Conservation (phyloP, 441 rosid species). For the Pelargonium australe region DNA sequence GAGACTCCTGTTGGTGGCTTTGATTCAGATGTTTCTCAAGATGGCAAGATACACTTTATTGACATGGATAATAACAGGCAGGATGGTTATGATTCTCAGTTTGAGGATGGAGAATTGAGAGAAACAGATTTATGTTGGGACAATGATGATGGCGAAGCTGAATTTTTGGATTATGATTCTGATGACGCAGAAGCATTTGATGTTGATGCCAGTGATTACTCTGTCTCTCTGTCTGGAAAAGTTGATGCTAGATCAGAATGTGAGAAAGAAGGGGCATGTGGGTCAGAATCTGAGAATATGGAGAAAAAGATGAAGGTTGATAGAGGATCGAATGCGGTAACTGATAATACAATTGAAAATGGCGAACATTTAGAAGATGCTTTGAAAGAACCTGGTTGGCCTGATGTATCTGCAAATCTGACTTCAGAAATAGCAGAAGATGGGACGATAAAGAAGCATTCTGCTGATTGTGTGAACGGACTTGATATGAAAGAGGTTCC, state of each 20-base stretch:
- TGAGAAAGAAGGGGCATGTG: slow-evolving; percentile 36
- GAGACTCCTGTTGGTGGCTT: slow-evolving; percentile 22
- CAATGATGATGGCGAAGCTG: slow-evolving; percentile 32
- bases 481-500: slow-evolving; percentile 20
- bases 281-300: slow-evolving; percentile 27
- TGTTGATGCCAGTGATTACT: slow-evolving; percentile 8
- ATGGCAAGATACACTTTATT: slow-evolving; percentile 11
- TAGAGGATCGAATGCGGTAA: slow-evolving; percentile 26
- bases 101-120: slow-evolving; percentile 62
- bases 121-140: slow-evolving; percentile 40
- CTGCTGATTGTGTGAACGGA: slow-evolving; percentile 25
- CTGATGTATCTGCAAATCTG: slow-evolving; percentile 18
- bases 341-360: slow-evolving; percentile 21
- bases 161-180: slow-evolving; percentile 46
- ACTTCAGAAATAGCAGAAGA: slow-evolving; percentile 26
- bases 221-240: slow-evolving; percentile 4
- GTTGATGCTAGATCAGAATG: slow-evolving; percentile 22
- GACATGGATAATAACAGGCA: slow-evolving; percentile 20
- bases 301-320: slow-evolving; percentile 32
- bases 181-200: slow-evolving; percentile 9
- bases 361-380: slow-evolving; percentile 19
- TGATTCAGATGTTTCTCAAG: slow-evolving; percentile 24
- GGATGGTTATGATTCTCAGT: slow-evolving; percentile 49
- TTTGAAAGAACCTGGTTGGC: slow-evolving; percentile 8
- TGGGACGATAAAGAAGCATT: slow-evolving; percentile 27